These are phyloP conservation scores for Calonectria ilicicola DNA, from an alignment of 2,329 filamentous ascomycete species.

Conservation along the genomic window DNA sequence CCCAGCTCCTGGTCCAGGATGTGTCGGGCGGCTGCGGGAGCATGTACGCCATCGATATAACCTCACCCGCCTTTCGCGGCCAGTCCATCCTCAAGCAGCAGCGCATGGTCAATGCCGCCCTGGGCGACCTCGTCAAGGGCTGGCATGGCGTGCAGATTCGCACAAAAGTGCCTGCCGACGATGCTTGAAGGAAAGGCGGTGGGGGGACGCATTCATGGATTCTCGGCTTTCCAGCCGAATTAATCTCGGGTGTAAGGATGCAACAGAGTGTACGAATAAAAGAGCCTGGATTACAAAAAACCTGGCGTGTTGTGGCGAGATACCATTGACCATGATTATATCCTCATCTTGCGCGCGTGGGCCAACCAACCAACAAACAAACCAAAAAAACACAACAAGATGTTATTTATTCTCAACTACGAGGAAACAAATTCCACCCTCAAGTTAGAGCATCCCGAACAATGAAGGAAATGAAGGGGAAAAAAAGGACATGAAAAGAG, in stretches of 20 bases:
- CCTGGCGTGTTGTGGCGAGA: not conserved
- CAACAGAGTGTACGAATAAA: not conserved
- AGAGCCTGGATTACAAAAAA: not conserved
- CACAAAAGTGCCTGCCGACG: conserved; percentile 65
- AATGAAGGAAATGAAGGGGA: not conserved
- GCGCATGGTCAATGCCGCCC: conserved; percentile 79
- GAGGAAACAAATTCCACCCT: not conserved
- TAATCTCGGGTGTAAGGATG: not conserved
- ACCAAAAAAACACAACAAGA: too few species aligned
- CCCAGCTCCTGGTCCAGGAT: conserved; percentile 76
- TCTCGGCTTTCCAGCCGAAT: not conserved
- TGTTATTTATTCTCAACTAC: not conserved
- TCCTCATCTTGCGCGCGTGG: not conserved
- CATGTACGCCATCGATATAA: conserved; percentile 88
- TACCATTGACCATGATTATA: not conserved
- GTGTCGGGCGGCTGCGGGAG: conserved; percentile 86
- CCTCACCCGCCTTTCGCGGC: conserved; percentile 78
- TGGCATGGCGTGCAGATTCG: conserved; percentile 89
- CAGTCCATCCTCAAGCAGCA: conserved; percentile 83
- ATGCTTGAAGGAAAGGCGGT: conserved; percentile 17
- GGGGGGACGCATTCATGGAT: conserved; percentile 1
- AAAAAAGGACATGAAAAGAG: not conserved
- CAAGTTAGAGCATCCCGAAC: not conserved
- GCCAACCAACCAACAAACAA: not conserved
- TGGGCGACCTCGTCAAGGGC: conserved; percentile 80